phyloP scores from a whole-genome alignment of 768 basidiomycete species.

The Amanita fuliginea region DNA sequence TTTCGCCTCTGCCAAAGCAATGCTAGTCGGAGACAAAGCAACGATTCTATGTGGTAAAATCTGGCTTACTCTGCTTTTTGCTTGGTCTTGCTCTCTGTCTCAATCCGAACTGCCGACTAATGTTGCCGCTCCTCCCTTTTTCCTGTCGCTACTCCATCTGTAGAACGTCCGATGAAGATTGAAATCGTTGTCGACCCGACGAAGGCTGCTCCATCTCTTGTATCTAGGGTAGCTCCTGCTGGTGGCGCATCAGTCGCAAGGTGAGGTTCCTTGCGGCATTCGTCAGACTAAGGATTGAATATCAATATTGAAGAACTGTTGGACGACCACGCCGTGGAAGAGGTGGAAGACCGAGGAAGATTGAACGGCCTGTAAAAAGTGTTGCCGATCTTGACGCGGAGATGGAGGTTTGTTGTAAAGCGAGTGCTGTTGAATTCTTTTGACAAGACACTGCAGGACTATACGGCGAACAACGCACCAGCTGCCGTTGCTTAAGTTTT shows the following conservation, averaged over 20 bases:
- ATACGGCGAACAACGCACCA: constrained; percentile 42
- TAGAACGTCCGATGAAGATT: constrained; percentile 98
- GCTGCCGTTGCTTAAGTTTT: constrained; percentile 20
- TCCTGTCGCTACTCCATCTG: constrained; percentile 21
- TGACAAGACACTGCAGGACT: constrained; percentile 36
- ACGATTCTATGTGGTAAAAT: constrained; percentile 26
- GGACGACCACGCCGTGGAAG: constrained; percentile 31
- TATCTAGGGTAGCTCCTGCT: constrained; percentile 77
- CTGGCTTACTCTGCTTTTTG: constrained; percentile 29
- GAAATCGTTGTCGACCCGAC: constrained; percentile 92
- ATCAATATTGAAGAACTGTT: constrained; percentile 11
- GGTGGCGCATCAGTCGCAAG: constrained; percentile 26
- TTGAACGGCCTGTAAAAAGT: constrained; percentile 63
- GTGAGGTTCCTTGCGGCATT: constrained; percentile 15
- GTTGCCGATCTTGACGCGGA: constrained; percentile 93
- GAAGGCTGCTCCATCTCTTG: constrained; percentile 45
- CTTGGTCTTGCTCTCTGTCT: constrained; percentile 24
- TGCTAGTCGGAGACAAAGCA: constrained; percentile 28
- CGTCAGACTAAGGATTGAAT: constrained; percentile 16
- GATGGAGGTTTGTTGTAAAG: constrained; percentile 69
- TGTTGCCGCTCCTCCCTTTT: constrained; percentile 28
- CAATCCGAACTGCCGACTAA: constrained; percentile 36
- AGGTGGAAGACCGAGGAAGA: constrained; percentile 30
- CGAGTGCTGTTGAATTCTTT: not conserved
- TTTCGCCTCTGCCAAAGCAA: not conserved